phyloP scores from a whole-genome alignment of 345 rosid species.

The Alliaria petiolata region DNA sequence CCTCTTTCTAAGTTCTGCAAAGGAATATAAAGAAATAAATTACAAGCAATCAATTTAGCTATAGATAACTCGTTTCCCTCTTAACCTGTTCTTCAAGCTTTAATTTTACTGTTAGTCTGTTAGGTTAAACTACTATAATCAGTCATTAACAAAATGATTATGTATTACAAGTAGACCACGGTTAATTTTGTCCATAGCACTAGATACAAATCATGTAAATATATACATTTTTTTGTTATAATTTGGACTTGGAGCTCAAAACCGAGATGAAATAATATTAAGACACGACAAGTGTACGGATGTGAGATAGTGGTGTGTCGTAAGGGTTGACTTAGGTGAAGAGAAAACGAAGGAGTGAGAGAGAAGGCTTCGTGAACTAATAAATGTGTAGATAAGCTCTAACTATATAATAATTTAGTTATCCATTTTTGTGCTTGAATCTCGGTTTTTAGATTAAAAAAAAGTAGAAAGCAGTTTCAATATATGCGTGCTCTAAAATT shows the following conservation, averaged over 20 bases:
- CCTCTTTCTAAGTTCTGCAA: neutral
- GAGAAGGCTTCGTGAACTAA: constrained; percentile 7
- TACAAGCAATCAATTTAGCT: neutral
- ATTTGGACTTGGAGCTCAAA: neutral
- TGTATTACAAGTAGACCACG: neutral
- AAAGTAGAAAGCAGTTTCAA: neutral
- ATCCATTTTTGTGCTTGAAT: neutral
- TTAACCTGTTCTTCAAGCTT: neutral
- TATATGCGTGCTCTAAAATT: neutral
- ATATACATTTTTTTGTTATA: neutral
- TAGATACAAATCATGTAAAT: neutral
- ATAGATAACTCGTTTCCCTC: neutral
- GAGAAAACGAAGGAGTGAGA: neutral
- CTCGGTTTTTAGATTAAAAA: neutral
- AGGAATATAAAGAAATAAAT: neutral
- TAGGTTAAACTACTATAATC: neutral
- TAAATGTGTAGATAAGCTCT: constrained; percentile 26
- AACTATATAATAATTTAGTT: neutral
- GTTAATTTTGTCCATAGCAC: neutral
- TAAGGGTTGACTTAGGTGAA: constrained; percentile 15
- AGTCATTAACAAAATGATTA: neutral
- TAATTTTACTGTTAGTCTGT: neutral
- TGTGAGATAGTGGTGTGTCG: constrained; percentile 10
- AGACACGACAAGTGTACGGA: constrained; percentile 19
- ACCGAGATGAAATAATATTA: neutral